Evolutionary conservation across 768 basidiomycete genomes (phyloP), one percentile per base, ranked within the genome.

Genomic region (Amanita subjunquillea): DNA sequence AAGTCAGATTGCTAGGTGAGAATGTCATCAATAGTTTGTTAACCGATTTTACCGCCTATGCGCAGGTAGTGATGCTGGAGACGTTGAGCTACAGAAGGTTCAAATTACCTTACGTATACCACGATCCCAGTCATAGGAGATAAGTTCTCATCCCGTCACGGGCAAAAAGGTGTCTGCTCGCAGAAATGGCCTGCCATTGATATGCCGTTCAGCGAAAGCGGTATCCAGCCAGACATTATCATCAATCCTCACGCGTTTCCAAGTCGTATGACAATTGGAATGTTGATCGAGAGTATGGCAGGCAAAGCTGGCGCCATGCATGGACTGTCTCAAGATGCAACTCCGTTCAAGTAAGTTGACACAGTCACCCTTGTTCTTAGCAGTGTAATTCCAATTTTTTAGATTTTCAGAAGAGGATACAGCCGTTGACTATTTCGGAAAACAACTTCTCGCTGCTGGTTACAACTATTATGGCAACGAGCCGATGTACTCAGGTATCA

Each of bases 171-270:
- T 74, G 93, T 99, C 50, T 98, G 95, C 69, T 98, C 95, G 46
- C 96, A 99, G 65, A 97, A 96, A 70, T 99, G 94, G 91, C 96
- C 96, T 6, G 81, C 87, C 15, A 70, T 96, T 59, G 96, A 99
- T 65, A 97, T 99, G 96, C 96, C 96, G 12, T 98, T 99, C 77
- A 85, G 84, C 60, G 96, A 99, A 72, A 95, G 91, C 54, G 96
- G 96, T 13, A 93, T 99, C 79, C 95, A 97, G 67, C 96, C 96
- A 1, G 96, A 99, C 68, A 82, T 99, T 47, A 98, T 99, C 66
- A 98, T 99, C 74, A 99, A 99, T 69, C 96, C 96, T 34, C 96
- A 99, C 66, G 96, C 96, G 13, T 99, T 99, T 76, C 96, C 96
- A 2, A 89, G 85, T 75, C 90, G 96, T 59, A 99, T 99, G 96